A percentile compares a stretch with the other conserved stretches of the same genome.
phyloP scores from a whole-genome alignment of 75 land plant species.

The Picea glauca region DNA sequence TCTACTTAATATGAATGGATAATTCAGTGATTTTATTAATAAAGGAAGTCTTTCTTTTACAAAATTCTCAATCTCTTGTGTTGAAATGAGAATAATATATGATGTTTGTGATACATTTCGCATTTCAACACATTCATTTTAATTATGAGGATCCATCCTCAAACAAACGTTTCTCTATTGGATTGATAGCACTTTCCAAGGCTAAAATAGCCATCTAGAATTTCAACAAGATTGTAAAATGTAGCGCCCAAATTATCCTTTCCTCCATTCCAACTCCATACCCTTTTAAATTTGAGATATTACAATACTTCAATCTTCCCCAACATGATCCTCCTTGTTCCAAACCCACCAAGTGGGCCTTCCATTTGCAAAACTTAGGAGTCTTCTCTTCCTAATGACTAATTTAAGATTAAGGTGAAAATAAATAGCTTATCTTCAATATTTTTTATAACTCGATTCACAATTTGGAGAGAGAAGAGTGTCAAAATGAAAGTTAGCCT shows the following conservation, averaged over 20 bases:
- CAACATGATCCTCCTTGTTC: constrained; percentile 16
- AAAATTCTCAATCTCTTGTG: not conserved
- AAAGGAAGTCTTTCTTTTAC: no score
- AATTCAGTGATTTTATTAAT: no score
- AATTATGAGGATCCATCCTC: constrained; percentile 21
- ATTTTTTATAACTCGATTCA: not conserved
- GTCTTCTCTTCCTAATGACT: not conserved
- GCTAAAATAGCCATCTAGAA: constrained; percentile 20
- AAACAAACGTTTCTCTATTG: not conserved
- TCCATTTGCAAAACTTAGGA: not conserved
- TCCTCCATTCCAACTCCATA: constrained; percentile 27
- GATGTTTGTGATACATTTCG: no score
- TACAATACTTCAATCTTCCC: constrained; percentile 22
- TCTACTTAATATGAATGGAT: no score
- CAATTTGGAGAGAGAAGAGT: not conserved
- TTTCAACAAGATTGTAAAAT: constrained; percentile 30
- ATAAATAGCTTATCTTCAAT: not conserved
- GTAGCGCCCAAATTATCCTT: constrained; percentile 19
- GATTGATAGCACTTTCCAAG: constrained; percentile 22
- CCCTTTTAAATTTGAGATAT: constrained; percentile 18
- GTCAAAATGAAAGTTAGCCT: no score
- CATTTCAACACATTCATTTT: not conserved
- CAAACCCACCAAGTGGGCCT: constrained; percentile 14
- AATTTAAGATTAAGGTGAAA: not conserved
- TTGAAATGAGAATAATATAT: no score